These are phyloP conservation scores for Leishmania tarentolae DNA, from an alignment of 208 protist species.

Conservation along the genomic window DNA sequence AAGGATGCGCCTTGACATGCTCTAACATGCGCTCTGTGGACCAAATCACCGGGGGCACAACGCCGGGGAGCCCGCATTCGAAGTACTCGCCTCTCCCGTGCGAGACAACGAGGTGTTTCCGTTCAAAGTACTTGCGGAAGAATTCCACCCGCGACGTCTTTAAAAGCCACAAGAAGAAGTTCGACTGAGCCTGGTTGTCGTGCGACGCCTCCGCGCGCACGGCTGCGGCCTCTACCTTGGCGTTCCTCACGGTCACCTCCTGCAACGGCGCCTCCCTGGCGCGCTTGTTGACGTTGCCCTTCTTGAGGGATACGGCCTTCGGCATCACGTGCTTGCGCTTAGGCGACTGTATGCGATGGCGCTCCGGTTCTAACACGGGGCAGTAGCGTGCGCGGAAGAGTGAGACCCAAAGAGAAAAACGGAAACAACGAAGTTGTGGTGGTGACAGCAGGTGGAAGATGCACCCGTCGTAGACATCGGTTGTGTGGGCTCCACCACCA, in stretches of 20 bases:
- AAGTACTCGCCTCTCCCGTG: conserved; percentile 51
- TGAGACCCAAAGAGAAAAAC: neutral
- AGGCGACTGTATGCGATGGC: neutral
- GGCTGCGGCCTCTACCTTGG: conserved; percentile 3
- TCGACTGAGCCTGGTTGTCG: neutral
- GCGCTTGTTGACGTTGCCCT: conserved; percentile 9
- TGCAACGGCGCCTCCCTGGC: neutral
- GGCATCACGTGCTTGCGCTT: neutral
- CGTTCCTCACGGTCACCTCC: neutral
- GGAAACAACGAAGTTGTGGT: neutral
- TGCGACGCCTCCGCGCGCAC: neutral
- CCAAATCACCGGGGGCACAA: conserved; percentile 52
- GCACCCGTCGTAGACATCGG: neutral
- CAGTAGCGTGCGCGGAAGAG: neutral
- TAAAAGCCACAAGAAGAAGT: conserved; percentile 64
- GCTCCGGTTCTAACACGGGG: neutral
- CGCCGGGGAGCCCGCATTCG: conserved; percentile 23
- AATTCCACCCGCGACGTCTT: conserved; percentile 60
- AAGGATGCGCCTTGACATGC: conserved; percentile 24
- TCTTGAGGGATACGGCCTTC: conserved; percentile 1
- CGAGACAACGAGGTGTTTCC: conserved; percentile 54
- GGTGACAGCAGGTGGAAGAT: neutral
- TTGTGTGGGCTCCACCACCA: neutral
- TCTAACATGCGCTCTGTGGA: conserved; percentile 58
- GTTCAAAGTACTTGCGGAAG: conserved; percentile 82